These are phyloP conservation scores for Dryas drummondii DNA, from an alignment of 306 rosid genomes.

Conservation along the genomic window DNA sequence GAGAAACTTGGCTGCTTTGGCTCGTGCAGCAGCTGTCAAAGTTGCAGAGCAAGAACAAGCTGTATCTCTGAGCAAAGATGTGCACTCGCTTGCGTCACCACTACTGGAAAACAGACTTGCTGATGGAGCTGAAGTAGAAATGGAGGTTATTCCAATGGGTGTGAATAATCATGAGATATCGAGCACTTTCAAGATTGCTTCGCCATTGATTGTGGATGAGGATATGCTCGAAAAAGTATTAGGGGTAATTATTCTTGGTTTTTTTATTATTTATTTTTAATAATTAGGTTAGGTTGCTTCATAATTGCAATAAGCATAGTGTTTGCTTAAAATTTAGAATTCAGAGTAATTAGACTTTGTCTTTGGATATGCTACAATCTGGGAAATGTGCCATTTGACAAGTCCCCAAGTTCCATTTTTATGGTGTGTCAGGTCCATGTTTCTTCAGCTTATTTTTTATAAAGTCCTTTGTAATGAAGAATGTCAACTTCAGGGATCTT, in stretches of 20 bases:
- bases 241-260: conserved; percentile 62
- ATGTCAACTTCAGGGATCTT: conserved; percentile 6
- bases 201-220: conserved; percentile 81
- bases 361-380: background rate
- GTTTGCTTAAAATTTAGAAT: conserved; percentile 12
- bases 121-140: conserved; percentile 87
- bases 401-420: background rate
- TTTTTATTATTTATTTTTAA: background rate
- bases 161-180: conserved; percentile 73
- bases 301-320: background rate
- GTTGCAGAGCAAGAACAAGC: conserved; percentile 85
- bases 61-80: conserved; percentile 62
- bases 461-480: background rate
- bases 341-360: conserved; percentile 4
- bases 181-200: conserved; percentile 60
- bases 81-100: conserved; percentile 70
- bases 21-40: conserved; percentile 97
- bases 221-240: conserved; percentile 91
- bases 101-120: conserved; percentile 85
- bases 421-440: conserved; percentile 12
- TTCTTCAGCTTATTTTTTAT: background rate
- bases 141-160: conserved; percentile 95
- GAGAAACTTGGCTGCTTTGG: conserved; percentile 85
- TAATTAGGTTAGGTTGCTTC: conserved; percentile 1
- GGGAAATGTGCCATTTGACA: background rate